Conservation (phyloP, 225 moss, liverwort and hornwort species). For the Neckera pumila region DNA sequence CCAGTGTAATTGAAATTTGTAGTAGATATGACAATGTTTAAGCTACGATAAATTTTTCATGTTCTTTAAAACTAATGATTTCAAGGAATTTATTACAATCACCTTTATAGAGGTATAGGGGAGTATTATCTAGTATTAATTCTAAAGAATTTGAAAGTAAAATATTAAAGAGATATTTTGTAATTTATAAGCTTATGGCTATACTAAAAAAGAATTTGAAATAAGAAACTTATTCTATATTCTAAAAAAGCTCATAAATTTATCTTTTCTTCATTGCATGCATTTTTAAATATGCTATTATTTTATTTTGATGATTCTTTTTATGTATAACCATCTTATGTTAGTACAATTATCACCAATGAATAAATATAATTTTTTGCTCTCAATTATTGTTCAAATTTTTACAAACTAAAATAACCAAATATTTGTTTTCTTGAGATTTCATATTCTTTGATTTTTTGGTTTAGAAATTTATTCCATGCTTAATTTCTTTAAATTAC, state of each 20-base stretch:
- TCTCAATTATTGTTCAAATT: no score
- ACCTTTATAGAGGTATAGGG: rapidly evolving
- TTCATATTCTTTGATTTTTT: neutral
- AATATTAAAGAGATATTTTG: neutral
- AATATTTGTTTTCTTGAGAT: neutral
- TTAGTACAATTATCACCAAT: neutral
- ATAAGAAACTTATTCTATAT: neutral
- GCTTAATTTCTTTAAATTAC: rapidly evolving
- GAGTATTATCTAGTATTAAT: rapidly evolving
- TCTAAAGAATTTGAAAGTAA: neutral
- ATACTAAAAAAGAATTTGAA: neutral
- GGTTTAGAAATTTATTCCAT: neutral
- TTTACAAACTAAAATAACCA: neutral
- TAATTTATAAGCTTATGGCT: no score
- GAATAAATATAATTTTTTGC: no score
- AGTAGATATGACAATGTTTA: neutral
- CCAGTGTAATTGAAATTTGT: neutral
- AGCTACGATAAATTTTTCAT: no score
- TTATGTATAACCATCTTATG: no score
- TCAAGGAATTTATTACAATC: neutral
- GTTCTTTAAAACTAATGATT: no score
- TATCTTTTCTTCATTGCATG: neutral
- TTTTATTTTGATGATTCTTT: neutral
- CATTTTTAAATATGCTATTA: neutral
- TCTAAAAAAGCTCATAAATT: neutral